Conservation (phyloP, 768 basidiomycete genomes). For the Psilocybe azurescens region DNA sequence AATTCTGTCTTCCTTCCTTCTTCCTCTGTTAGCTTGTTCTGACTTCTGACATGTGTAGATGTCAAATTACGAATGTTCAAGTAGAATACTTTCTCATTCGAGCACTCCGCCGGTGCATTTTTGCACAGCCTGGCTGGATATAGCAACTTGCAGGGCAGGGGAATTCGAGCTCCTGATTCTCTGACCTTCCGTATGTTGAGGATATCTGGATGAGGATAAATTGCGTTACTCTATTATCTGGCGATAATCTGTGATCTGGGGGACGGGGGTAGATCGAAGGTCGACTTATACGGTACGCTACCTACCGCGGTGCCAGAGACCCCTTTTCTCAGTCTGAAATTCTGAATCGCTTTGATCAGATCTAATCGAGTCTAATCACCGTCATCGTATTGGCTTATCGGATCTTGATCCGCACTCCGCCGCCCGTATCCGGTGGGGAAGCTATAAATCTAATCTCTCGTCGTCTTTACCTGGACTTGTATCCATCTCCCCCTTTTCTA, state of each 20-base stretch:
- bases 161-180: too few relatives aligned
- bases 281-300: neutral
- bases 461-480: too few relatives aligned
- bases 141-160: neutral
- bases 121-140: neutral
- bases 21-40: neutral
- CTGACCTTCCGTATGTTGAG: too few relatives aligned
- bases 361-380: neutral
- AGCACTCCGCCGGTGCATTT: neutral
- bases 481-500: neutral
- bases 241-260: neutral
- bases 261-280: neutral
- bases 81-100: neutral
- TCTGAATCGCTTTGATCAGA: neutral
- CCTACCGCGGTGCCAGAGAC: neutral
- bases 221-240: neutral
- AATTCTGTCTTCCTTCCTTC: neutral
- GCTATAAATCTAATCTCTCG: neutral
- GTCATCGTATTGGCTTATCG: slow-evolving; percentile 35
- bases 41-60: neutral
- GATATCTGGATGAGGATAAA: neutral
- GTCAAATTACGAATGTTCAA: neutral
- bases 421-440: slow-evolving; percentile 37
- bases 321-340: neutral
- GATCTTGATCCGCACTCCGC: slow-evolving; percentile 83